Base-by-base conservation (phyloP, 2,329 filamentous ascomycete species). In the Ilyonectria destructans region DNA sequence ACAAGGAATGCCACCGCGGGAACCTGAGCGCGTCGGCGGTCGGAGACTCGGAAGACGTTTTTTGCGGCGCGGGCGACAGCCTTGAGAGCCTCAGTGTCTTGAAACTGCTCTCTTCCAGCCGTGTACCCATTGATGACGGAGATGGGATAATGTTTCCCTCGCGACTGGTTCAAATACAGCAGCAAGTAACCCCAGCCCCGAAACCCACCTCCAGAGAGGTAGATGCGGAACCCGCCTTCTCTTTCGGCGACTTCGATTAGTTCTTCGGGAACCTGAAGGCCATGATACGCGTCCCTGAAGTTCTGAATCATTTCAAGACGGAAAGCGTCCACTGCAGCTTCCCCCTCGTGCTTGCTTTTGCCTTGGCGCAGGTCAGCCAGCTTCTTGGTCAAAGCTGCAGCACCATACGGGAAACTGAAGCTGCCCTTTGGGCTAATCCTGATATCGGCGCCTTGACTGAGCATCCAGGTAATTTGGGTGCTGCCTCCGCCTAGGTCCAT, bases 401-500 rank as follows among this genome's bases (percentile, higher is more conserved):
- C 91, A 8, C 91, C 91, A 70, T 92, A 93, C 0, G 91, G 91
- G 71, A 93, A 87, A 71, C 90, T 92, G 52, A 91, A 86, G 26
- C 90, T 87, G 2, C 89, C 89, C 12, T 77, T 78, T 1, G 86
- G 81, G 35, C 87, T 86, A 64, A 88, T 87, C 21, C 80, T 74
- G 15, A 91, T 83, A 1, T 81, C 76, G 0, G 88, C 88, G 7
- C 84, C 77, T 17, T 82, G 78, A 10, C 85, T 85, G 49, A 86
- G 79, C 75, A 93, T 86, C 90, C 91, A 93, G 15, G 89, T 92
- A 69, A 93, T 85, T 77, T 93, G 91, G 29, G 89, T 91, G 73
- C 89, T 91, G 3, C 91, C 91, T 19, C 91, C 91, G 17, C 91
- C 91, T 2, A 93, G 82, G 80, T 93, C 91, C 91, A 93, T 92